phyloP scores from a whole-genome alignment of 345 rosid genomes.

The Populus alba region DNA sequence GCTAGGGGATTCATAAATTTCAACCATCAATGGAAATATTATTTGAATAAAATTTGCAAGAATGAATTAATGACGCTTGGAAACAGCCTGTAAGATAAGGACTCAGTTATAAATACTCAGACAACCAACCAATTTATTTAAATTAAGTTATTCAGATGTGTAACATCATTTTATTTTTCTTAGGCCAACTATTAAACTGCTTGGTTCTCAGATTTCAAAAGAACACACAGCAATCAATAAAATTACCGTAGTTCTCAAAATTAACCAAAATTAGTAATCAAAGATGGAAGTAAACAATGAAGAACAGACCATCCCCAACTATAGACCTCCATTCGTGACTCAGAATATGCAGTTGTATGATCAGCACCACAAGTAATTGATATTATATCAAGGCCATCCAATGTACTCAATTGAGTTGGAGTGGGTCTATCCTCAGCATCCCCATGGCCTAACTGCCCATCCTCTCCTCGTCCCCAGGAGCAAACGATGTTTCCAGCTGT shows the following conservation, averaged over 20 bases:
- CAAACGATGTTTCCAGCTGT: constrained; percentile 88
- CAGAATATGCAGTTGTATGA: constrained; percentile 81
- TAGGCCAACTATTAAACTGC: neutral
- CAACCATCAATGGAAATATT: neutral
- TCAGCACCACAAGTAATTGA: constrained; percentile 94
- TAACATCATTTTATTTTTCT: neutral
- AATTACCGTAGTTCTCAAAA: neutral
- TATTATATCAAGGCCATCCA: constrained; percentile 56
- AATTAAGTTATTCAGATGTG: neutral
- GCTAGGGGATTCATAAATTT: neutral
- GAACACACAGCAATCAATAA: neutral
- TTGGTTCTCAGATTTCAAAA: neutral
- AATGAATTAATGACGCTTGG: neutral
- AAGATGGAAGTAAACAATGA: constrained; percentile 5
- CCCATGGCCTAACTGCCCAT: constrained; percentile 97
- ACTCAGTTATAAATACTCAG: neutral
- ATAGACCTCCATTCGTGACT: constrained; percentile 57
- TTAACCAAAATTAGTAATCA: neutral
- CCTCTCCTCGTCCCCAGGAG: constrained; percentile 98
- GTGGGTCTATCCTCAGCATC: constrained; percentile 85
- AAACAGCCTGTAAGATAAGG: neutral
- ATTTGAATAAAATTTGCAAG: neutral
- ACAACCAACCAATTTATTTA: neutral
- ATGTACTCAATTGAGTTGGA: constrained; percentile 72
- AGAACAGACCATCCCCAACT: constrained; percentile 77